Conservation (phyloP, 805 yeast genomes). For the Metschnikowia kunwiensis region DNA sequence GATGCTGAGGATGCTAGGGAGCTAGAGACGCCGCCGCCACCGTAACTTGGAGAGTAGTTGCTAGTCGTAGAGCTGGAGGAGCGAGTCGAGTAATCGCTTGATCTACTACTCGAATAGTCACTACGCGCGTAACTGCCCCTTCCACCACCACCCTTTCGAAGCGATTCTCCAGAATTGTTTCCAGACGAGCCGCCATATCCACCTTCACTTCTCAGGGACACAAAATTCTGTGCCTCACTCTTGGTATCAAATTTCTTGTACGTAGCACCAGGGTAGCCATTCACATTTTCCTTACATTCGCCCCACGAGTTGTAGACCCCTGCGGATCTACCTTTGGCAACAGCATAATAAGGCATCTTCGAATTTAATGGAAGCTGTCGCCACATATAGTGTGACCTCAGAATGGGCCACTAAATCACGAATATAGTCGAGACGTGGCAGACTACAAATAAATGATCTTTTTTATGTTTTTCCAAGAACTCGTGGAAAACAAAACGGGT, state of each 20-base stretch:
- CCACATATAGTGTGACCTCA: constrained; percentile 6
- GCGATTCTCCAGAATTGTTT: constrained; percentile 2
- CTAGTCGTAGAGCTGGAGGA: neutral
- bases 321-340: constrained; percentile 31
- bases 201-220: constrained; percentile 11
- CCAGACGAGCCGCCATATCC: constrained; percentile 4
- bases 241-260: constrained; percentile 52
- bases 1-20: neutral
- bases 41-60: neutral
- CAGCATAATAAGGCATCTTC: constrained; percentile 30
- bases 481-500: too few species aligned
- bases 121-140: constrained; percentile 3
- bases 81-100: neutral
- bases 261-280: constrained; percentile 54
- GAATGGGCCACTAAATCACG: neutral
- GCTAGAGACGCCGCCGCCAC: neutral
- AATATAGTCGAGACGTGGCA: neutral
- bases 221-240: constrained; percentile 49
- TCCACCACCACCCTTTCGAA: neutral
- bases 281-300: constrained; percentile 49
- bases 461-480: too few species aligned
- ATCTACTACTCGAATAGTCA: neutral
- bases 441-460: too few species aligned
- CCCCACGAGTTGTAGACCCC: constrained; percentile 67
- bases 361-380: neutral